Evolutionary conservation across 768 basidiomycete species (phyloP).

Genomic region (Xerocomus potaroensis): DNA sequence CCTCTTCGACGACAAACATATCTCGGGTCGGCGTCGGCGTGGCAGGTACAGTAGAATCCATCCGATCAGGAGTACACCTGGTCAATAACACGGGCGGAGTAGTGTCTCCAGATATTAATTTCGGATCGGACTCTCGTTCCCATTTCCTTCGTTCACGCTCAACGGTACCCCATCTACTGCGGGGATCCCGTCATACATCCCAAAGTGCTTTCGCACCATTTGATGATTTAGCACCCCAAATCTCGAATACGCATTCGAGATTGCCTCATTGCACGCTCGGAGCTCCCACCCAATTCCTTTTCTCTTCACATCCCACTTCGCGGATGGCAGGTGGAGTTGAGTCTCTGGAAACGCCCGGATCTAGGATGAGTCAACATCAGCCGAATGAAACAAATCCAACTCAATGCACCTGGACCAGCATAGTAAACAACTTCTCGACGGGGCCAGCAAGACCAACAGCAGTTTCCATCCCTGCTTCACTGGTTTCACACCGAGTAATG

Average conservation of each 20-base stretch:
- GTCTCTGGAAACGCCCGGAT: constrained; percentile 53
- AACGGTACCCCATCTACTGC: neutral
- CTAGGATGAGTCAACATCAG: constrained; percentile 21
- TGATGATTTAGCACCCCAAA: constrained; percentile 25
- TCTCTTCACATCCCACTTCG: constrained; percentile 73
- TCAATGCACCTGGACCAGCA: constrained; percentile 44
- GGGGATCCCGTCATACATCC: constrained; percentile 12
- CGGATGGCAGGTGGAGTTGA: constrained; percentile 63
- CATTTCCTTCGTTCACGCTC: neutral
- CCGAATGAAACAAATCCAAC: neutral
- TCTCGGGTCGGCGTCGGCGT: constrained; percentile 14
- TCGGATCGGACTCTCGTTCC: too few species aligned
- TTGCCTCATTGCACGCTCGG: constrained; percentile 43
- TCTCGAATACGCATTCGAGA: constrained; percentile 43
- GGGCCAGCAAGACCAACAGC: constrained; percentile 48
- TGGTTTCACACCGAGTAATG: too few species aligned
- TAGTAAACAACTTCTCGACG: constrained; percentile 29
- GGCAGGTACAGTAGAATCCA: neutral
- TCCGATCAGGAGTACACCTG: neutral
- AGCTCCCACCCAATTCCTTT: constrained; percentile 62
- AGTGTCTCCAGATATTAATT: neutral
- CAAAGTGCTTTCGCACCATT: constrained; percentile 10
- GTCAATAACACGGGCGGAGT: neutral
- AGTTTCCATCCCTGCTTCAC: constrained; percentile 51
- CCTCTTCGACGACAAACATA: constrained; percentile 7